phyloP scores from a whole-genome alignment of 441 rosid genomes.

The Melastoma candidum region DNA sequence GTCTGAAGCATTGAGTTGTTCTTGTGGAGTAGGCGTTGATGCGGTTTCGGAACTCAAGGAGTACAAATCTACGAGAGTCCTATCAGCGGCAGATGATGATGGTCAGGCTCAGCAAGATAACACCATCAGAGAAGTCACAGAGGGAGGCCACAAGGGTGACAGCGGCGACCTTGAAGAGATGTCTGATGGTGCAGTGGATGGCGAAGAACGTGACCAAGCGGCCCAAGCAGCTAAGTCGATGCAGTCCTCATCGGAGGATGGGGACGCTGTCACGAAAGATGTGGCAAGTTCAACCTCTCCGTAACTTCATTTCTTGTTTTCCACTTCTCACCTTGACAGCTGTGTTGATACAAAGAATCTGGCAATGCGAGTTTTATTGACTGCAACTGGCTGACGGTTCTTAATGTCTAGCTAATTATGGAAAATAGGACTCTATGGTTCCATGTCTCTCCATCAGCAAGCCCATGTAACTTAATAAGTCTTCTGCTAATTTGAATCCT shows the following conservation, averaged over 20 bases:
- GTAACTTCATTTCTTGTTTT: too few relatives aligned
- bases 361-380: too few relatives aligned
- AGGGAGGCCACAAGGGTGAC: slow-evolving; percentile 9
- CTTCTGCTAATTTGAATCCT: too few relatives aligned
- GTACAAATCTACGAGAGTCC: slow-evolving; percentile 51
- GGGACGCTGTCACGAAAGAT: slow-evolving; percentile 13
- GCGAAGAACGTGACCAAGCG: slow-evolving; percentile 7
- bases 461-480: too few relatives aligned
- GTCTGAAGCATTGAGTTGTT: background rate
- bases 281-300: slow-evolving; percentile 19
- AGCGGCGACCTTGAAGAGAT: slow-evolving; percentile 3
- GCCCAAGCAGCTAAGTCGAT: slow-evolving; percentile 9
- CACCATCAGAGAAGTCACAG: slow-evolving; percentile 46
- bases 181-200: background rate
- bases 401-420: too few relatives aligned
- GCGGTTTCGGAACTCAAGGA: slow-evolving; percentile 27
- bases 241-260: slow-evolving; percentile 4
- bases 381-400: too few relatives aligned
- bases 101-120: slow-evolving; percentile 25
- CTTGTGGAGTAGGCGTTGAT: slow-evolving; percentile 16
- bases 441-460: too few relatives aligned
- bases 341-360: too few relatives aligned
- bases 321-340: too few relatives aligned
- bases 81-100: slow-evolving; percentile 40
- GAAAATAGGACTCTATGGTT: too few relatives aligned